Conservation (phyloP, 768 basidiomycete species). For the Chalciporus pseudorubinellus region DNA sequence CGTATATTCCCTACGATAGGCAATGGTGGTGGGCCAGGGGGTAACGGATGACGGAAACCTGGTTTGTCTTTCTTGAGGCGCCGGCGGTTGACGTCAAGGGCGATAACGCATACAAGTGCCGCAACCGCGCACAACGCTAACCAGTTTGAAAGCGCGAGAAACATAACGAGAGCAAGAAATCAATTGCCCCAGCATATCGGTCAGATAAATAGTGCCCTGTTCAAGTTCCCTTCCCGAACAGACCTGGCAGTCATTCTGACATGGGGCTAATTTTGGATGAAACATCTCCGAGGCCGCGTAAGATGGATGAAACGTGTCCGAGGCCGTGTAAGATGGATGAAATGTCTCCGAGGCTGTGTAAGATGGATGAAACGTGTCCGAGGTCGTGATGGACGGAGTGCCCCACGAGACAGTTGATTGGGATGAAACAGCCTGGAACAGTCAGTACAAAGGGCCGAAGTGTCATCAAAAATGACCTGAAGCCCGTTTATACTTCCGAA, state of each 20-base stretch:
- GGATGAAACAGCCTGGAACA: too few species aligned
- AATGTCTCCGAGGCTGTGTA: too few species aligned
- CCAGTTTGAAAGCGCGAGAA: neutral
- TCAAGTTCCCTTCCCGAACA: neutral
- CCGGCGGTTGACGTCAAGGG: neutral
- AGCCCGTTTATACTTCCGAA: too few species aligned
- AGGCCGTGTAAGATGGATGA: too few species aligned
- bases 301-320: too few species aligned
- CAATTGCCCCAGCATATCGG: neutral
- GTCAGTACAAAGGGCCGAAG: too few species aligned
- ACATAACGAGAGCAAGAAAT: neutral
- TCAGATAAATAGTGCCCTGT: neutral
- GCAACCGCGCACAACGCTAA: neutral
- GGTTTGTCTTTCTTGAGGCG: neutral
- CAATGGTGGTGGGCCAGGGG: constrained; percentile 11
- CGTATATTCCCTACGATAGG: constrained; percentile 18
- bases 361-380: too few species aligned
- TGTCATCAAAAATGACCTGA: too few species aligned
- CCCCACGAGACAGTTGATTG: too few species aligned
- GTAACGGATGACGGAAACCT: neutral
- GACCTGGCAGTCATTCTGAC: neutral
- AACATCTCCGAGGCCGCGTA: neutral
- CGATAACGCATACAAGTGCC: neutral
- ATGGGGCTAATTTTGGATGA: neutral
- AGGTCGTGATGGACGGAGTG: too few species aligned